These are phyloP conservation scores for Phoma herbarum DNA, from an alignment of 2,329 filamentous ascomycete species.

Conservation along the genomic window DNA sequence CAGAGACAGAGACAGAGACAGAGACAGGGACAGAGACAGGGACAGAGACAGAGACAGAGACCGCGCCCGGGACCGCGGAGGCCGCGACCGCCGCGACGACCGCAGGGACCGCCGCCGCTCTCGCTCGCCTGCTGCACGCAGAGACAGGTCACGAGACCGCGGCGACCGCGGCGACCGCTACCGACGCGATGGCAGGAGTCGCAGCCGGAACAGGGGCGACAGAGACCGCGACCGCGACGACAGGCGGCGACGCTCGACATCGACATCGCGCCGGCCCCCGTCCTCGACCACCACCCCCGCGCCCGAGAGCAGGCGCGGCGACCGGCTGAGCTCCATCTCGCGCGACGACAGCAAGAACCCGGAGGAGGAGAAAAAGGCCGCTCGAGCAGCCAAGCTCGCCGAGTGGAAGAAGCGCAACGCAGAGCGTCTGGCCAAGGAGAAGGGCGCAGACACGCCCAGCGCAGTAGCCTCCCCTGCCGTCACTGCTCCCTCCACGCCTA, in stretches of 20 bases:
- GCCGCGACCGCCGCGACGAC: conserved; percentile 3
- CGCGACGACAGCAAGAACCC: conserved; percentile 58
- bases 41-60: conserved; percentile 30
- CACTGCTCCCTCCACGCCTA: conserved; percentile 75
- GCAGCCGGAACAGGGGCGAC: conserved; percentile 11
- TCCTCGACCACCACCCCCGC: conserved; percentile 62
- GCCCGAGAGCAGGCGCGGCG: conserved; percentile 38
- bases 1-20: conserved; percentile 59
- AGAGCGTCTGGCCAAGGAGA: conserved; percentile 64
- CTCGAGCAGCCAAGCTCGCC: conserved; percentile 58
- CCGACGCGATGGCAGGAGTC: conserved; percentile 56
- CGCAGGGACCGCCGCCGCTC: conserved; percentile 54
- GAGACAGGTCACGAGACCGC: conserved; percentile 57
- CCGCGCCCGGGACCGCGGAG: conserved; percentile 39
- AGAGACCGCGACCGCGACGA: conserved; percentile 23
- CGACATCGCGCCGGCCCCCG: conserved; percentile 61
- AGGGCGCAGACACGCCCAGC: conserved; percentile 69
- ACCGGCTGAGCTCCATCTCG: conserved; percentile 50
- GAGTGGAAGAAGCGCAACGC: conserved; percentile 81
- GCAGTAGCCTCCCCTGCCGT: conserved; percentile 62
- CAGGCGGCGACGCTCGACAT: conserved; percentile 64
- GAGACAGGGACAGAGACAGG: conserved; percentile 31
- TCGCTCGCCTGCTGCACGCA: conserved; percentile 65
- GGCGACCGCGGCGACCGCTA: conserved; percentile 25
- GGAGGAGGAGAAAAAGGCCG: conserved; percentile 38